Evolutionary conservation across 2,329 filamentous ascomycete species (phyloP).

Genomic region (Paracoccidioides brasiliensis): DNA sequence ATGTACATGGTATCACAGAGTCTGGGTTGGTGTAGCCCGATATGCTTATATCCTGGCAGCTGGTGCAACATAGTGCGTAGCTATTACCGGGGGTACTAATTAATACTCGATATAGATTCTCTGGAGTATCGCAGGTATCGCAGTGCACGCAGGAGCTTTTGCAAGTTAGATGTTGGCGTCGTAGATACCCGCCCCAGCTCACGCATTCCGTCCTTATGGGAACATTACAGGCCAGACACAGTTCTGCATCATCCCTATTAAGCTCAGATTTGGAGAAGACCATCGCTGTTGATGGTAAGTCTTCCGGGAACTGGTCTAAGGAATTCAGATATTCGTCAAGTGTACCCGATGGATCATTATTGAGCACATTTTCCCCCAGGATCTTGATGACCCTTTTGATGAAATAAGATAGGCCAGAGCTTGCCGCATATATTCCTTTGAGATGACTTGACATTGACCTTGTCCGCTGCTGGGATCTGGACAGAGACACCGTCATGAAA

Average conservation of each 20-base stretch:
- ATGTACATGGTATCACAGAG: not conserved
- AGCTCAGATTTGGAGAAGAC: not conserved
- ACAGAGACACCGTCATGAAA: not conserved
- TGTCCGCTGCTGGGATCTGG: not conserved
- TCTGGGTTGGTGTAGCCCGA: too few relatives aligned
- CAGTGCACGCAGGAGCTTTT: not conserved
- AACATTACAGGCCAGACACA: not conserved
- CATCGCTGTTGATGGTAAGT: not conserved
- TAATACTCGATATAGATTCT: not conserved
- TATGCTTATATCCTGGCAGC: not conserved
- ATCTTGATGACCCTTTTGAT: not conserved
- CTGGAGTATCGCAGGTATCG: not conserved
- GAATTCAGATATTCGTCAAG: not conserved
- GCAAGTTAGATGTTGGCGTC: not conserved
- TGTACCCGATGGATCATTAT: not conserved
- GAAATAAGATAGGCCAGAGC: not conserved
- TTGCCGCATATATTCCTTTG: not conserved
- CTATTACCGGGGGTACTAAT: not conserved
- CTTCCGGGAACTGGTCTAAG: not conserved
- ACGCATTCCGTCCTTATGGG: not conserved
- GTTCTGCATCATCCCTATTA: not conserved
- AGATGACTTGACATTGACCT: not conserved
- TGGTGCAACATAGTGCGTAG: not conserved
- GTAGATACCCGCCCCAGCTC: not conserved
- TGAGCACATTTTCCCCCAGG: not conserved